A percentile compares a stretch with the other conserved stretches of the same genome.
These are phyloP conservation scores for Albatrellus ellisii DNA, from an alignment of 768 basidiomycete species.

Conservation along the genomic window DNA sequence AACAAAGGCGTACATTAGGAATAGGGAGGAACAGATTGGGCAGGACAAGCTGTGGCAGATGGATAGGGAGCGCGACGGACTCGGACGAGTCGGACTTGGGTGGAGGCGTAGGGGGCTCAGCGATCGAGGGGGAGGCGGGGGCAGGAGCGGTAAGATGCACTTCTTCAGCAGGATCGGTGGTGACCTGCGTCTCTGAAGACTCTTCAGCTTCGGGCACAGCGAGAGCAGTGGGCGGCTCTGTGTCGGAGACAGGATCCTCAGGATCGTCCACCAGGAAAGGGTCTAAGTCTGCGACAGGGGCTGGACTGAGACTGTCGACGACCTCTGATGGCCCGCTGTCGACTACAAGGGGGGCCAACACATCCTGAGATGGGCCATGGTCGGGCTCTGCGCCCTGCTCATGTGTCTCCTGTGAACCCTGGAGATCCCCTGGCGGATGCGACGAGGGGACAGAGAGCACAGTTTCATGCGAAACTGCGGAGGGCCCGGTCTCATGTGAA, in stretches of 20 bases:
- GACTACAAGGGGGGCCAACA: no score
- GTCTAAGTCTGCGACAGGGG: no score
- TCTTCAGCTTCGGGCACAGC: slow-evolving; percentile 6
- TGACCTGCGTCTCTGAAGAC: slow-evolving; percentile 20
- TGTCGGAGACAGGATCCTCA: slow-evolving; percentile 22
- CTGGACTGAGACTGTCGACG: slow-evolving; percentile 33
- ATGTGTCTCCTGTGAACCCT: no score
- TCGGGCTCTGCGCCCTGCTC: no score
- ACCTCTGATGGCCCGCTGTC: no score
- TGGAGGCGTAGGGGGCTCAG: slow-evolving; percentile 26
- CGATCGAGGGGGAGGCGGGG: slow-evolving; percentile 31
- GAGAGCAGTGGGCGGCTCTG: slow-evolving; percentile 5
- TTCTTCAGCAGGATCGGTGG: slow-evolving; percentile 28
- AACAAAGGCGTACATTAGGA: slow-evolving; percentile 68
- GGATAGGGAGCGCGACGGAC: slow-evolving; percentile 41
- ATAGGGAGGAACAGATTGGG: slow-evolving; percentile 83
- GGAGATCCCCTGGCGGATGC: no score
- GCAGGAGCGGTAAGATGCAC: slow-evolving; percentile 22
- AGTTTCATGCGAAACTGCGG: no score
- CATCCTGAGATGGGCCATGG: no score
- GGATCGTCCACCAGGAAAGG: slow-evolving; percentile 52
- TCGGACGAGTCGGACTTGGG: slow-evolving; percentile 29
- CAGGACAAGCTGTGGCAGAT: slow-evolving; percentile 53
- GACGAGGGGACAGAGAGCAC: no score
- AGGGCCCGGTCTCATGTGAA: no score